phyloP scores from a whole-genome alignment of 768 basidiomycete species.

The Boletus rex-veris region DNA sequence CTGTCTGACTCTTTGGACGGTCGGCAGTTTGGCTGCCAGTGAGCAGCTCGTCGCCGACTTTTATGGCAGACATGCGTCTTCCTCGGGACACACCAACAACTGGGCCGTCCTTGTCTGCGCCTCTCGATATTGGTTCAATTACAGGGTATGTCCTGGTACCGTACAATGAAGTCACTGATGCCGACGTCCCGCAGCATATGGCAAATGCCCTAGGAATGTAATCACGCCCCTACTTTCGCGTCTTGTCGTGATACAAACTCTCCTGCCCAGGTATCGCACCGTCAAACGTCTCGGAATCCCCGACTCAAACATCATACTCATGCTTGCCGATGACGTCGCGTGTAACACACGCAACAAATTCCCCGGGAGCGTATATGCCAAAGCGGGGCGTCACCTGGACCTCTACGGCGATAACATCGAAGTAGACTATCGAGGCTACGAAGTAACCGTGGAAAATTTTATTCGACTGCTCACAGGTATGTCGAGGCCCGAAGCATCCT shows the following conservation, averaged over 20 bases:
- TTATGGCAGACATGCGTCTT: slow-evolving; percentile 40
- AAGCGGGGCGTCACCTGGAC: slow-evolving; percentile 75
- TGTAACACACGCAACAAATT: slow-evolving; percentile 93
- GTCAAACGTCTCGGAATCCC: slow-evolving; percentile 98
- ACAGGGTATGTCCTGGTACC: slow-evolving; percentile 59
- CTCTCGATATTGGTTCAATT: slow-evolving; percentile 98
- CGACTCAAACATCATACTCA: slow-evolving; percentile 97
- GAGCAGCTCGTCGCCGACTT: slow-evolving; percentile 43
- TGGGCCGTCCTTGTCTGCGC: slow-evolving; percentile 98
- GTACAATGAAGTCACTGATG: neutral
- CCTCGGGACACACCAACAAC: slow-evolving; percentile 80
- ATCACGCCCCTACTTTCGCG: slow-evolving; percentile 13
- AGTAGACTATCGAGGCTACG: slow-evolving; percentile 97
- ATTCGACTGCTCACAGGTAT: slow-evolving; percentile 87
- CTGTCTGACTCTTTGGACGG: slow-evolving; percentile 36
- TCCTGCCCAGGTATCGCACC: slow-evolving; percentile 78
- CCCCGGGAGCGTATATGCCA: slow-evolving; percentile 91
- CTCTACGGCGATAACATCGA: slow-evolving; percentile 96
- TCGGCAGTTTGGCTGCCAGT: slow-evolving; percentile 27
- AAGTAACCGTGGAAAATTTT: slow-evolving; percentile 97
- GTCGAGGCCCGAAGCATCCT: slow-evolving; percentile 15
- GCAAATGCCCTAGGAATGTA: slow-evolving; percentile 96
- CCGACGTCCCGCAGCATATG: slow-evolving; percentile 72
- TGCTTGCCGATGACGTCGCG: slow-evolving; percentile 95
- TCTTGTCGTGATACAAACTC: slow-evolving; percentile 1